A percentile compares a stretch with the other conserved stretches of the same genome.
Conservation (phyloP, 768 basidiomycete genomes). For the Trametes cingulata region DNA sequence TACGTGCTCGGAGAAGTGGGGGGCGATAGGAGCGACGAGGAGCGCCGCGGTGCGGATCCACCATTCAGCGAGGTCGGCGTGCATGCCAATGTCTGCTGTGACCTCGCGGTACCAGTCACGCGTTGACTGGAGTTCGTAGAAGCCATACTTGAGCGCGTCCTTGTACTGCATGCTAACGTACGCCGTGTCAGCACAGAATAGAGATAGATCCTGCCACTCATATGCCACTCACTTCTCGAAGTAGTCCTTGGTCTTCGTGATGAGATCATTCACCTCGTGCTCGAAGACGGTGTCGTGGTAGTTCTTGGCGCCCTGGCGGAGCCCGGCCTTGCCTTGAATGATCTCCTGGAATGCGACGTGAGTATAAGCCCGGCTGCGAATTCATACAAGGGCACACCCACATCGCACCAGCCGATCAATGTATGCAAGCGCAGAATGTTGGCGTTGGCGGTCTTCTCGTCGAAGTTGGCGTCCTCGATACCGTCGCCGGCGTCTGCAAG, state of each 20-base stretch:
- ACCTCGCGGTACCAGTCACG: constrained; percentile 98
- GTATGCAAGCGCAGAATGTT: constrained; percentile 94
- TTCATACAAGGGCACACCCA: constrained; percentile 35
- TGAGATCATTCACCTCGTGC: constrained; percentile 85
- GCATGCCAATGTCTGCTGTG: constrained; percentile 88
- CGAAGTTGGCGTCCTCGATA: constrained; percentile 98
- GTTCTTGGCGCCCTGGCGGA: constrained; percentile 73
- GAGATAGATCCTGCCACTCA: not conserved
- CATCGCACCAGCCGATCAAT: constrained; percentile 89
- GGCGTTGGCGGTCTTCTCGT: constrained; percentile 97
- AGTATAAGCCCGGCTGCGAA: not conserved
- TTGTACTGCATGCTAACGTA: constrained; percentile 83
- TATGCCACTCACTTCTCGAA: constrained; percentile 72
- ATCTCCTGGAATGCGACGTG: constrained; percentile 60
- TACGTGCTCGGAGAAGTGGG: constrained; percentile 93
- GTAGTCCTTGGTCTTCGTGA: constrained; percentile 76
- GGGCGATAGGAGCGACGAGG: constrained; percentile 83
- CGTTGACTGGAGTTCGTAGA: constrained; percentile 90
- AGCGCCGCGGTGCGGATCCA: constrained; percentile 85
- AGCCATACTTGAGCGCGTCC: constrained; percentile 91
- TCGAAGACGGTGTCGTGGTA: constrained; percentile 92
- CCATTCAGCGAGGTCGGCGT: constrained; percentile 78
- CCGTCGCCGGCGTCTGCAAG: constrained; percentile 98
- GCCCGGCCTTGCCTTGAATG: constrained; percentile 63
- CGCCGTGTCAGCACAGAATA: not conserved